Base-by-base conservation (phyloP, 306 rosid genomes). In the Hylodesmum podocarpum region DNA sequence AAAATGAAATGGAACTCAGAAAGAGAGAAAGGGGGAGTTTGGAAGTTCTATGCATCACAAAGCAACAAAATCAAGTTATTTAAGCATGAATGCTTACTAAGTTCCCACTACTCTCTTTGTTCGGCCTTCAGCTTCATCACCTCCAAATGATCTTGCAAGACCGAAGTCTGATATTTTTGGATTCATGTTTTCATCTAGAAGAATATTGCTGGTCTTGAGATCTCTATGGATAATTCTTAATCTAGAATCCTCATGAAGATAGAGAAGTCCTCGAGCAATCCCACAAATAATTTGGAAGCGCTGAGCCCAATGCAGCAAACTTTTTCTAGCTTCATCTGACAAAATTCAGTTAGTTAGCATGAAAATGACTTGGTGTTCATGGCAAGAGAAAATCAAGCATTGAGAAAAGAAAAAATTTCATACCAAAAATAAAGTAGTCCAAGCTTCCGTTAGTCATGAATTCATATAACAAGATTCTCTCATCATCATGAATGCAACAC, bases 91-190 rank as follows among this genome's bases (percentile, higher is more conserved):
- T 53, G 39, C 92, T 74, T 77, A 88, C 96, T 84, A 77, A 5
- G 93, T 89, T 77, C 91, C 91, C 0, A 70, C 88, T 28, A 89
- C 69, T 85, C 80, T 85, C 6, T 50, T 74, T 61, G 91, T 86
- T 53, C 79, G 81, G 13, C 49, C 89, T 49, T 86, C 79, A 0
- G 71, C 78, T 16, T 84, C 84, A 53, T 83, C 84, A 40, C 84
- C 92, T 50, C 84, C 82, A 46, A 83, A 76, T 6, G 80, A 67
- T 78, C 82, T 82, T 18, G 91, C 91, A 49, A 86, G 47, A 3
- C 90, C 94, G n/a, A 87, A 90, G 73, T 90, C 94, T 41, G 89
- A 87, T 63, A 90, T 90, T 76, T 90, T 90, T 3, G 91, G 86
- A 51, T 82, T 82, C 90, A 86, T 78, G 1, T 86, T 87, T 24